Base-by-base conservation (phyloP, 305 asterid species). In the Withania somnifera region DNA sequence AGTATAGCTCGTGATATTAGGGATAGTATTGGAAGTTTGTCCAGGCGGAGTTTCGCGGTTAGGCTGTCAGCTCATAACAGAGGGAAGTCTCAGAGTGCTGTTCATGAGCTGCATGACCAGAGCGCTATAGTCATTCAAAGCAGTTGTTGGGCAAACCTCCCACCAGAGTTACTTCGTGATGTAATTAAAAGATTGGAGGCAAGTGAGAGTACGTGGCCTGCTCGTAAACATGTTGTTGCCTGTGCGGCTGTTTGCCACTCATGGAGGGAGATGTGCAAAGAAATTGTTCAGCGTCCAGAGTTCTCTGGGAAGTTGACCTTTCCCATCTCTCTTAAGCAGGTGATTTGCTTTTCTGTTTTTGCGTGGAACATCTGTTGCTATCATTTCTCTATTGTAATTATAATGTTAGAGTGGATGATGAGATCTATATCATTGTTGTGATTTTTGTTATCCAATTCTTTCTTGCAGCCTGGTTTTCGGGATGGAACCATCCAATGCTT, bases 311-410 rank as follows among this genome's bases (percentile, higher is more conserved):
- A 91, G 84, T 81, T 95, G 86, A 95, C 98, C 56, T 93, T 95
- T 86, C 98, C 98, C 0, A 82, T 93, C 53, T 93, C 98, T 81
- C 95, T 95, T 77, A 95, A 95, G 88, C 98, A 93, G 95, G 98
- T 93, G 82, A 32, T 83, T 53, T n/a, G 9, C 56, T 2, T 51
- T 79, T 19, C 47, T 47, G 11, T 13, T 66, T 42, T 32, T 76
- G 22, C 4, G 20, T 68, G 77, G 54, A 68, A 34, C 77, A 40
- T 68, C n/a, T 68, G 19, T 68, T 40, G 77, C 77, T 42, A 40
- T 38, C 34, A 40, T 68, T 19, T 19, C 60, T 75, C 61, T 26
- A 50, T 26, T 47, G 42, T 50, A 15, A 5, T 26, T 17, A 26
- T 45, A 28, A 28, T 24, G 40, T 57, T 52, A 50, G 40, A 50